Percentiles rank a stretch among this genome's conserved stretches.
Evolutionary conservation across 352 stramenopile species (phyloP).

Genomic region (Phytophthora sp.): DNA sequence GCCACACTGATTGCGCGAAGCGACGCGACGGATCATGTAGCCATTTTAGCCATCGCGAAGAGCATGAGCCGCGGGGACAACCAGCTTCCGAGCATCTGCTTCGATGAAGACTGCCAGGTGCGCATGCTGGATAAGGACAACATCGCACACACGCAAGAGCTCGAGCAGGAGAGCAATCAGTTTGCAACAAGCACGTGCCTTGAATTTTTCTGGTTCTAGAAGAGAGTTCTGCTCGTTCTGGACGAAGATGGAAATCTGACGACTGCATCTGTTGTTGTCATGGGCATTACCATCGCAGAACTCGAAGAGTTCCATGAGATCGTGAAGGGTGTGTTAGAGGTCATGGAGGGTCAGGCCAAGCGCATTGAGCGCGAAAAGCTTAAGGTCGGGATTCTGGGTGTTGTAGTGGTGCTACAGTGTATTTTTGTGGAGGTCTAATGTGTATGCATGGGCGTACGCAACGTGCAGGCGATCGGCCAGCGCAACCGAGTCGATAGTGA

Average conservation of each 20-base stretch:
- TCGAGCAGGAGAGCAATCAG: slow-evolving; percentile 86
- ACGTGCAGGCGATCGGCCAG: slow-evolving; percentile 79
- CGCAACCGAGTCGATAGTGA: slow-evolving; percentile 83
- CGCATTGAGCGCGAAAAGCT: slow-evolving; percentile 85
- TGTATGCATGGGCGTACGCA: too few relatives aligned
- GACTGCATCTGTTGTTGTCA: background rate
- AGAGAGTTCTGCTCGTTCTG: too few relatives aligned
- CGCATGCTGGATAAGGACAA: slow-evolving; percentile 84
- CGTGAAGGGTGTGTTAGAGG: slow-evolving; percentile 77
- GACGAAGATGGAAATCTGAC: background rate
- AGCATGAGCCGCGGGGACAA: slow-evolving; percentile 77
- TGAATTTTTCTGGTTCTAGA: background rate
- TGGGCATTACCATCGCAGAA: too few relatives aligned
- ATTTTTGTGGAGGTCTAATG: too few relatives aligned
- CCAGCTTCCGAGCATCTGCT: slow-evolving; percentile 75
- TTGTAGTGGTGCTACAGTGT: too few relatives aligned
- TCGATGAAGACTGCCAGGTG: slow-evolving; percentile 83
- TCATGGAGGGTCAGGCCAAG: slow-evolving; percentile 80
- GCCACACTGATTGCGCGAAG: too few relatives aligned
- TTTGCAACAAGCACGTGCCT: slow-evolving; percentile 66
- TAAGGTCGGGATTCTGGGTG: slow-evolving; percentile 66
- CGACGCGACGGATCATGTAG: slow-evolving; percentile 21
- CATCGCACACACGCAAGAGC: slow-evolving; percentile 73
- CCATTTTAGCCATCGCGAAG: background rate
- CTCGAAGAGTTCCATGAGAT: slow-evolving; percentile 86